These are phyloP conservation scores for Auxenochlorella protothecoides DNA, from an alignment of 139 green algal species.

Conservation along the genomic window DNA sequence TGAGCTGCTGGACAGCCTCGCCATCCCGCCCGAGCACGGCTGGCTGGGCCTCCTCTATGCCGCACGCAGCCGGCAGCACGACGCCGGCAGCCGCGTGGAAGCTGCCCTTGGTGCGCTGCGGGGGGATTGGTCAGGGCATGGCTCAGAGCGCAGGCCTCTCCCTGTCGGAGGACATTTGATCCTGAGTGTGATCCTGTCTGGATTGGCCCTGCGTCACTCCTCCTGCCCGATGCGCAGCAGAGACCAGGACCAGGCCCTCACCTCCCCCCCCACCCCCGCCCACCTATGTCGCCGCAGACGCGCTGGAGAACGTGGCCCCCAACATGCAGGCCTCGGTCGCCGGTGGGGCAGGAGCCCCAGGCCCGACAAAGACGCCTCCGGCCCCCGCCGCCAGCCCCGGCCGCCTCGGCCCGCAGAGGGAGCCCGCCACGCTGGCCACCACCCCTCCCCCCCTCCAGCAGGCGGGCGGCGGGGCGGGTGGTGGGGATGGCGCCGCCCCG, in stretches of 20 bases:
- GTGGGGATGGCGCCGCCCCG: not conserved
- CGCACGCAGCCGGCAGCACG: slow-evolving; percentile 43
- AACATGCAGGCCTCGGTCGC: not conserved
- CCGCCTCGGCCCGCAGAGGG: too few relatives aligned
- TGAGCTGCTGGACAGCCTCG: slow-evolving; percentile 46
- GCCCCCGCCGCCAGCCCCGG: too few relatives aligned
- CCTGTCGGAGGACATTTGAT: too few relatives aligned
- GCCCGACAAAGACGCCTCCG: not conserved
- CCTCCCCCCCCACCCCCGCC: too few relatives aligned
- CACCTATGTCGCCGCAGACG: not conserved
- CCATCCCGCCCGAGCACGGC: slow-evolving; percentile 33
- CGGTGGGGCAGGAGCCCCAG: slow-evolving; percentile 2
- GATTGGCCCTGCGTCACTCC: too few relatives aligned
- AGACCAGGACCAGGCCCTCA: too few relatives aligned
- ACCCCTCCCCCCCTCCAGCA: too few relatives aligned
- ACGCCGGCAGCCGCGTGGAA: slow-evolving; percentile 32
- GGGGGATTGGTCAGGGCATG: slow-evolving; percentile 1
- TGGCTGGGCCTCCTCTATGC: slow-evolving; percentile 78
- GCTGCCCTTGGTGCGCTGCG: slow-evolving; percentile 33
- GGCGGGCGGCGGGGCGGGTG: not conserved
- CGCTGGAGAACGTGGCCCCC: slow-evolving; percentile 12
- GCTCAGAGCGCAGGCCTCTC: too few relatives aligned
- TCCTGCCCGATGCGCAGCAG: too few relatives aligned
- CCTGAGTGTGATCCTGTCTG: too few relatives aligned
- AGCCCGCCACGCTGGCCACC: too few relatives aligned